Evolutionary conservation across 148 eudicot genomes (phyloP).

Genomic region (Vaccinium darrowii): DNA sequence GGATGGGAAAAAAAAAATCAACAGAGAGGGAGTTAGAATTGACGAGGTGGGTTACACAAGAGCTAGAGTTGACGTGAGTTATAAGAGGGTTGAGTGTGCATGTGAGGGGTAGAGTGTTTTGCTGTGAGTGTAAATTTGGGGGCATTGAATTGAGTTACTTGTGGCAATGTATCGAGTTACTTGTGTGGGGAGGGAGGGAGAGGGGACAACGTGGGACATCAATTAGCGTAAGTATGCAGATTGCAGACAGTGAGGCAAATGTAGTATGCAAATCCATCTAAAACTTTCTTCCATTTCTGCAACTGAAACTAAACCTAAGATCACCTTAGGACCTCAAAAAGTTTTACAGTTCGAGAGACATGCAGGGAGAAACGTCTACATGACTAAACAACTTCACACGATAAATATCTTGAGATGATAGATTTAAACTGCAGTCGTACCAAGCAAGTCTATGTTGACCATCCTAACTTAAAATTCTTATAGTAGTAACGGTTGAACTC

Average conservation of each 20-base stretch:
- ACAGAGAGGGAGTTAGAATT: too few species aligned
- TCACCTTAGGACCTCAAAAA: background rate
- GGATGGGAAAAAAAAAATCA: too few species aligned
- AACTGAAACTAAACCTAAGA: background rate
- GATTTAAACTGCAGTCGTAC: background rate
- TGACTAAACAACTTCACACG: background rate
- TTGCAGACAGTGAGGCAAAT: background rate
- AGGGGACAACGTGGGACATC: background rate
- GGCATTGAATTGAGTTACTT: too few species aligned
- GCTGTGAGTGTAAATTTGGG: too few species aligned
- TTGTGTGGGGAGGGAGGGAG: too few species aligned
- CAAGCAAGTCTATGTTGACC: background rate
- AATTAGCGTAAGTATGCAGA: background rate
- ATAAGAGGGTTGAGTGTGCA: too few species aligned
- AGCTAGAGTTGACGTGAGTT: too few species aligned
- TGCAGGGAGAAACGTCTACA: background rate
- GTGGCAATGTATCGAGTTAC: too few species aligned
- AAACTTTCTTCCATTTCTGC: background rate
- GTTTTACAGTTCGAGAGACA: background rate
- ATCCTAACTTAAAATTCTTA: background rate
- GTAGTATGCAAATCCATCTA: background rate
- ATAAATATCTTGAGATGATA: background rate
- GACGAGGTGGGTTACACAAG: too few species aligned
- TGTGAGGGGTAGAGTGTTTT: too few species aligned
- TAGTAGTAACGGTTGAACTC: constrained; percentile 27